Evolutionary conservation across 2,329 filamentous ascomycete genomes (phyloP).

Genomic region (Neurospora crassa): DNA sequence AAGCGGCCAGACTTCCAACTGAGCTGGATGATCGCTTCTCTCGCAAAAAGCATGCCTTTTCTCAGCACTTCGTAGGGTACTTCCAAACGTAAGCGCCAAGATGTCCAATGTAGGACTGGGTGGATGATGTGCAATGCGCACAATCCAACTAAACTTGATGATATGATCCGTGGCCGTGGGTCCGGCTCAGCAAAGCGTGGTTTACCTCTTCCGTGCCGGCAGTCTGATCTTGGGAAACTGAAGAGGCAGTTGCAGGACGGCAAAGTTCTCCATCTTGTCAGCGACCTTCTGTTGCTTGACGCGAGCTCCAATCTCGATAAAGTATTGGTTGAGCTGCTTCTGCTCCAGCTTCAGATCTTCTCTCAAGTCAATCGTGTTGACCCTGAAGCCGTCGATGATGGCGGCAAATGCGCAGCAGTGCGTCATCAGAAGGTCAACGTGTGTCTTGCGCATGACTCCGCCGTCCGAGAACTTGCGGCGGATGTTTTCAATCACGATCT

Average conservation of each 20-base stretch:
- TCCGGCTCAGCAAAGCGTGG: background rate
- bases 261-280: slow-evolving; percentile 46
- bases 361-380: slow-evolving; percentile 59
- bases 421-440: slow-evolving; percentile 61
- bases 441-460: slow-evolving; percentile 59
- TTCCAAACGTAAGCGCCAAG: background rate
- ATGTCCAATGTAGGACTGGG: background rate
- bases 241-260: slow-evolving; percentile 66
- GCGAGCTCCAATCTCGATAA: slow-evolving; percentile 64
- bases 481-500: slow-evolving; percentile 55
- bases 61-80: background rate
- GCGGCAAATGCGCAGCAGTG: slow-evolving; percentile 63
- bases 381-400: slow-evolving; percentile 63
- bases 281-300: slow-evolving; percentile 51
- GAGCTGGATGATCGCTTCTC: background rate
- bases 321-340: slow-evolving; percentile 62
- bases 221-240: slow-evolving; percentile 61
- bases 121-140: background rate
- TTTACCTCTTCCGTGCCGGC: slow-evolving; percentile 19
- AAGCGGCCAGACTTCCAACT: background rate
- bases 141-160: background rate
- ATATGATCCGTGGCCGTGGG: background rate
- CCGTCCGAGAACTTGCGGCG: slow-evolving; percentile 58
- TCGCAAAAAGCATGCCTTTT: background rate
- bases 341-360: slow-evolving; percentile 65